Evolutionary conservation across 2,329 filamentous ascomycete species (phyloP).

Genomic region (Aspergillus sp.): DNA sequence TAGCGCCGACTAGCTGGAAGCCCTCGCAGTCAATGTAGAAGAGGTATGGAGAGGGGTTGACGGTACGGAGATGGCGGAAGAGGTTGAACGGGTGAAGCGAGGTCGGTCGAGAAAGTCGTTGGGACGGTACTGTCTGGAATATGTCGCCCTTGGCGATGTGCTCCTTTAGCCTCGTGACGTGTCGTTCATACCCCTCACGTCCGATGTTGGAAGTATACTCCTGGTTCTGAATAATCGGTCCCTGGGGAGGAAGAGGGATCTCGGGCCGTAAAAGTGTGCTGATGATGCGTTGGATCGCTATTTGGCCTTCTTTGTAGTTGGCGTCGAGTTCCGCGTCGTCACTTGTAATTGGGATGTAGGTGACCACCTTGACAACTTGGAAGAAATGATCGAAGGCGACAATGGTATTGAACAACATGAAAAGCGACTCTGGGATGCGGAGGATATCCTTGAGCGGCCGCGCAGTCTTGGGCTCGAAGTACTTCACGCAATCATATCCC

Average conservation of each 20-base stretch:
- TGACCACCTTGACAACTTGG: conserved; percentile 89
- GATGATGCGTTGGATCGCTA: conserved; percentile 66
- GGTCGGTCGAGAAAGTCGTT: conserved; percentile 86
- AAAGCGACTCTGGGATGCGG: conserved; percentile 85
- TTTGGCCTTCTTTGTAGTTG: conserved; percentile 68
- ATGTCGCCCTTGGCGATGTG: conserved; percentile 93
- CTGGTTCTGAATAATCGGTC: conserved; percentile 68
- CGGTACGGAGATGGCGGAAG: conserved; percentile 91
- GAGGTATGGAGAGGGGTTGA: conserved; percentile 95
- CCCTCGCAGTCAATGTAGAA: conserved; percentile 92
- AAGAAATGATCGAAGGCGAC: conserved; percentile 94
- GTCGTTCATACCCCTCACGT: conserved; percentile 80
- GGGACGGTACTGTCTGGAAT: conserved; percentile 94
- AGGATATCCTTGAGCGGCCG: conserved; percentile 85
- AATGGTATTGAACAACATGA: conserved; percentile 96
- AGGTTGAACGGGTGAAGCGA: conserved; percentile 96
- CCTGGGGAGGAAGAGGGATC: conserved; percentile 74
- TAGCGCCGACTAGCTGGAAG: conserved; percentile 94
- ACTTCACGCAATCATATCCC: conserved; percentile 94
- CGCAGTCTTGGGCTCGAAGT: conserved; percentile 97
- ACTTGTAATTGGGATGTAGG: conserved; percentile 73
- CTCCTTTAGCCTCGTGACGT: conserved; percentile 81
- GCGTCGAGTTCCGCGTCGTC: conserved; percentile 59
- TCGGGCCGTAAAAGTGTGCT: conserved; percentile 71
- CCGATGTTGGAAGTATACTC: conserved; percentile 93